phyloP scores from a whole-genome alignment of 805 yeast genomes.

The Metschnikowia lachancei region DNA sequence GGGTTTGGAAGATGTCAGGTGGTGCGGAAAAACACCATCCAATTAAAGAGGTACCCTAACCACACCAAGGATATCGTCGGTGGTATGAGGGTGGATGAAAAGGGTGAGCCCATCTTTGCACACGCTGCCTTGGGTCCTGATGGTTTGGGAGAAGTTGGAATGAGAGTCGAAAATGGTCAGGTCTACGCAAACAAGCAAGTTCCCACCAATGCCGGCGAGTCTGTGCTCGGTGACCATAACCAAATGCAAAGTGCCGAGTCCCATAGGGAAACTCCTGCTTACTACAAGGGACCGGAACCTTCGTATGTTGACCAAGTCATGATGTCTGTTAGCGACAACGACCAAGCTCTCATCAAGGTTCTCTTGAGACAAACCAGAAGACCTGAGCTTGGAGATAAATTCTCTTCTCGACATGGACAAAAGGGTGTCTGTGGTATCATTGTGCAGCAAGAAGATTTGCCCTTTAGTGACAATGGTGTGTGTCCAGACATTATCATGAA shows the following conservation, averaged over 20 bases:
- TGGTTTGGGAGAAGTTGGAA: constrained; percentile 96
- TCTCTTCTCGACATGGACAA: constrained; percentile 90
- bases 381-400: constrained; percentile 97
- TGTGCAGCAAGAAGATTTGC: constrained; percentile 95
- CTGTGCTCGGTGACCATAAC: constrained; percentile 44
- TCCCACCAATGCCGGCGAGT: constrained; percentile 79
- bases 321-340: constrained; percentile 95
- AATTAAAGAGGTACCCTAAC: constrained; percentile 87
- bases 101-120: constrained; percentile 78
- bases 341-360: constrained; percentile 90
- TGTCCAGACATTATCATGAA: constrained; percentile 96
- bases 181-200: constrained; percentile 90
- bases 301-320: constrained; percentile 94
- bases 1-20: constrained; percentile 99
- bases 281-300: constrained; percentile 93
- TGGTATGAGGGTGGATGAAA: constrained; percentile 85
- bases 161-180: constrained; percentile 86
- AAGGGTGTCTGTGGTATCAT: constrained; percentile 99
- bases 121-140: constrained; percentile 88
- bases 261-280: constrained; percentile 87
- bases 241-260: constrained; percentile 46
- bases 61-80: constrained; percentile 89
- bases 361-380: constrained; percentile 91
- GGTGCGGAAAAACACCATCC: constrained; percentile 84
- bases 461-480: constrained; percentile 89